Percentiles rank a stretch among this genome's conserved stretches.
These are phyloP conservation scores for Podaxis sp. DNA, from an alignment of 768 basidiomycete species.

Conservation along the genomic window DNA sequence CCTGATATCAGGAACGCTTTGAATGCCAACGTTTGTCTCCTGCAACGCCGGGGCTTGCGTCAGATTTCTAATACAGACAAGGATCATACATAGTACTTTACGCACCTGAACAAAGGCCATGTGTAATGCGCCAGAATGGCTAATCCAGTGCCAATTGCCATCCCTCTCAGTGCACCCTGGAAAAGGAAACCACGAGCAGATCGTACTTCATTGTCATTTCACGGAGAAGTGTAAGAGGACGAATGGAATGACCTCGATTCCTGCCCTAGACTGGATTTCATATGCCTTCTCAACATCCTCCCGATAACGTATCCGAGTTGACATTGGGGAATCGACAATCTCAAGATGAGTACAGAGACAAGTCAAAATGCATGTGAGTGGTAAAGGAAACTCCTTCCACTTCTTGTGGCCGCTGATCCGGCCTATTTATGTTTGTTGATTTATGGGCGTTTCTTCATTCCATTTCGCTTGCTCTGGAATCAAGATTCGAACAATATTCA, in stretches of 20 bases:
- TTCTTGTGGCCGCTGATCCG: not conserved
- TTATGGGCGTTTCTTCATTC: not conserved
- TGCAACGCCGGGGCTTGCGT: slow-evolving; percentile 23
- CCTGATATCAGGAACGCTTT: slow-evolving; percentile 77
- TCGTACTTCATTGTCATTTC: not conserved
- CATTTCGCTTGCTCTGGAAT: not conserved
- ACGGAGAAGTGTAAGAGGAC: not conserved
- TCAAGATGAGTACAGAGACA: not conserved
- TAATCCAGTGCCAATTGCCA: slow-evolving; percentile 56
- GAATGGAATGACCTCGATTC: slow-evolving; percentile 44
- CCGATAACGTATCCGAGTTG: slow-evolving; percentile 41
- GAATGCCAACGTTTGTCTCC: slow-evolving; percentile 78
- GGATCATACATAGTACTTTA: slow-evolving; percentile 3
- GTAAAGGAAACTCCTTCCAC: not conserved
- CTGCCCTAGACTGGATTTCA: slow-evolving; percentile 56
- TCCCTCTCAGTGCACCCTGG: slow-evolving; percentile 54
- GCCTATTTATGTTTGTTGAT: not conserved
- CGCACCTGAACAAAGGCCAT: slow-evolving; percentile 73
- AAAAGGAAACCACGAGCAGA: slow-evolving; percentile 4
- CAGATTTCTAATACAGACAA: not conserved
- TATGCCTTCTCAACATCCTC: slow-evolving; percentile 61
- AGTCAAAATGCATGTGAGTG: not conserved
- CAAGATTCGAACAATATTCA: not conserved
- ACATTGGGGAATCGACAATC: slow-evolving; percentile 20
- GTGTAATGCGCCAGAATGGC: slow-evolving; percentile 61